Evolutionary conservation across 768 basidiomycete genomes (phyloP).

Genomic region (Podaxis sp.): DNA sequence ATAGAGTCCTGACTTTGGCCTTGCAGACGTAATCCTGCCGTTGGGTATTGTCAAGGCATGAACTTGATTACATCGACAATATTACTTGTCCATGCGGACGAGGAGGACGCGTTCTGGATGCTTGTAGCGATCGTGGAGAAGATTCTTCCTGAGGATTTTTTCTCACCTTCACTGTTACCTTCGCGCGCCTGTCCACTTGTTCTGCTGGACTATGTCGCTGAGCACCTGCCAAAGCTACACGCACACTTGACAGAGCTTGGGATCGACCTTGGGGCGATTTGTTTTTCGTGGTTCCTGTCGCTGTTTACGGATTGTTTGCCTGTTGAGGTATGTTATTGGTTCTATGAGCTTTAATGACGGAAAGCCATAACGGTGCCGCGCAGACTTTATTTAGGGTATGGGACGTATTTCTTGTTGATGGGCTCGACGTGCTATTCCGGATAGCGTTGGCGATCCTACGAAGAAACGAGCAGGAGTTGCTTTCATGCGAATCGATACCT

Average conservation of each 20-base stretch:
- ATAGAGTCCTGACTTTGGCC: background rate
- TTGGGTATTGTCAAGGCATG: constrained; percentile 96
- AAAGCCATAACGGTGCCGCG: constrained; percentile 2
- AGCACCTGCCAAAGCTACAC: constrained; percentile 69
- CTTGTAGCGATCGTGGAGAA: constrained; percentile 85
- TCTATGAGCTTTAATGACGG: background rate
- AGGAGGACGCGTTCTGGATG: constrained; percentile 98
- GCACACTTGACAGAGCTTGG: constrained; percentile 74
- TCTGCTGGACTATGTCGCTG: constrained; percentile 81
- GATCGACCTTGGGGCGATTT: constrained; percentile 89
- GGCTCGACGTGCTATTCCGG: constrained; percentile 88
- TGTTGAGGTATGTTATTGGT: constrained; percentile 63
- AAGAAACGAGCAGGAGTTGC: constrained; percentile 76
- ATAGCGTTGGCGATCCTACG: constrained; percentile 84
- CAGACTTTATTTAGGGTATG: constrained; percentile 94
- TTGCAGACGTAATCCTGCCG: constrained; percentile 78
- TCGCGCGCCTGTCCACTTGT: constrained; percentile 94
- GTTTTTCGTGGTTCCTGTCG: constrained; percentile 98
- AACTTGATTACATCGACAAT: constrained; percentile 94
- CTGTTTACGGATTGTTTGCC: constrained; percentile 95
- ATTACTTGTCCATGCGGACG: constrained; percentile 87
- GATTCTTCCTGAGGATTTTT: constrained; percentile 89
- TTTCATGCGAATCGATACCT: constrained; percentile 79
- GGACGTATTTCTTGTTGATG: constrained; percentile 94
- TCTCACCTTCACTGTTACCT: constrained; percentile 86